Evolutionary conservation across 176 grass and related monocot genomes (phyloP), one percentile per base, ranked within the genome.

Genomic region (Metroxylon sagu): DNA sequence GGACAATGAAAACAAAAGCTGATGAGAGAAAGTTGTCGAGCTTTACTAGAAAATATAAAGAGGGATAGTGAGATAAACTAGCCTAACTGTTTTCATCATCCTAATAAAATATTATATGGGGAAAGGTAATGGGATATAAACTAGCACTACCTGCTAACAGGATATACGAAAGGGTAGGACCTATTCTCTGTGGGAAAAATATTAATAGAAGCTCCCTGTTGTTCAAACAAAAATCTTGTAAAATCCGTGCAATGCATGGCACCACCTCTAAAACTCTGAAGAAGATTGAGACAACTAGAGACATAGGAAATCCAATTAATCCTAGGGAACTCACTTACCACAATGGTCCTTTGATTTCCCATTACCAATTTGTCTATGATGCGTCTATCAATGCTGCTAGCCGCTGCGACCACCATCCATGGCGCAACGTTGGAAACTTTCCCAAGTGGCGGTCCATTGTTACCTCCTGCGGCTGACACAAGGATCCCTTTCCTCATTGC

Each of bases 311-410:
- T 39, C 35, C 31, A 39, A 39, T 2, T 39, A 5, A 39, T 39
- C 31, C 6, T 39, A 39, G 6, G 31, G 6, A 10, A 39, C 35
- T 39, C 8, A 43, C 35, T 43, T 0, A 83, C 80, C 58, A 78
- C 14, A 19, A 59, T 61, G 3, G 49, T 60, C 26, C 26, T 25
- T n/a, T 68, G 53, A 56, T 82, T 71, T 35, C 73, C 80, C 0
- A 75, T 59, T 16, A 76, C 56, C 7, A 72, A 7, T 30, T 8
- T 72, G 68, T 62, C 68, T 10, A 67, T 14, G 25, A 76, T 2
- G 25, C n/a, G 62, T 19, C 80, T 56, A 5, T 82, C 80, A 16
- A 14, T 76, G 67, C 59, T 77, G 21, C 79, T 72, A 1, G 73
- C 79, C 4, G 59, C 79, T 18, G 70, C 29, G 16, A 69, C 56